These are phyloP conservation scores for Globisporangium spiculum DNA, from an alignment of 352 stramenopile species.

Conservation along the genomic window DNA sequence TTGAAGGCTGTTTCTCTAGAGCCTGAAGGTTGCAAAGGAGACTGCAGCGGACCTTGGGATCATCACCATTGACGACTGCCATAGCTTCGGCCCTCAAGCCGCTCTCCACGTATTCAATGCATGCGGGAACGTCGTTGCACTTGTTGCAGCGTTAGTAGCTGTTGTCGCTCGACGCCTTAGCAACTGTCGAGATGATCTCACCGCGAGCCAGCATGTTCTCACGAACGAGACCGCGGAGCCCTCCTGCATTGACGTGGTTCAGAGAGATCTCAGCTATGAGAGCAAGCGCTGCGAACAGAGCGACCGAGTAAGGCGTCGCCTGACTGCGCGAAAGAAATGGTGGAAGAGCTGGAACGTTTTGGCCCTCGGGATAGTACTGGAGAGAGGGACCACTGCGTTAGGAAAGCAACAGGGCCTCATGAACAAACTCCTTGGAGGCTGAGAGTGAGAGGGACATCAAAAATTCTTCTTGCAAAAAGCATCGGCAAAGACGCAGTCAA, in stretches of 20 bases:
- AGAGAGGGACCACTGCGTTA: too few relatives aligned
- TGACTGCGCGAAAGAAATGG: too few relatives aligned
- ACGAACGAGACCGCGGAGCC: neutral
- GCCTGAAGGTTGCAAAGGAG: neutral
- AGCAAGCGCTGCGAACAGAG: neutral
- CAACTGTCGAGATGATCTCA: neutral
- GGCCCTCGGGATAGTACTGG: too few relatives aligned
- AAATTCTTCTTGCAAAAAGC: too few relatives aligned
- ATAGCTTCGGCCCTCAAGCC: neutral
- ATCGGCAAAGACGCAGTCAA: too few relatives aligned
- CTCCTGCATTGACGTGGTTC: neutral
- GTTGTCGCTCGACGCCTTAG: neutral
- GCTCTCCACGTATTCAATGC: neutral
- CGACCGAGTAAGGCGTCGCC: neutral
- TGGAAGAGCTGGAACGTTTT: too few relatives aligned
- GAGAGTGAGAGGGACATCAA: too few relatives aligned
- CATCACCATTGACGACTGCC: neutral
- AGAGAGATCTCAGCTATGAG: neutral
- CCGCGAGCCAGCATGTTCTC: neutral
- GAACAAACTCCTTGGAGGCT: too few relatives aligned
- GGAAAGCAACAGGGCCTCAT: too few relatives aligned
- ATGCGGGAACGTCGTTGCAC: neutral
- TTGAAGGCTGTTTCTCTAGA: neutral
- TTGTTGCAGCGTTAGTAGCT: slow-evolving; percentile 2
- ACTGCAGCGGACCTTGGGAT: neutral